A percentile compares a stretch with the other conserved stretches of the same genome.
Evolutionary conservation across 495 filamentous ascomycete species (phyloP).

Genomic region (Penicillium ochrochloron): DNA sequence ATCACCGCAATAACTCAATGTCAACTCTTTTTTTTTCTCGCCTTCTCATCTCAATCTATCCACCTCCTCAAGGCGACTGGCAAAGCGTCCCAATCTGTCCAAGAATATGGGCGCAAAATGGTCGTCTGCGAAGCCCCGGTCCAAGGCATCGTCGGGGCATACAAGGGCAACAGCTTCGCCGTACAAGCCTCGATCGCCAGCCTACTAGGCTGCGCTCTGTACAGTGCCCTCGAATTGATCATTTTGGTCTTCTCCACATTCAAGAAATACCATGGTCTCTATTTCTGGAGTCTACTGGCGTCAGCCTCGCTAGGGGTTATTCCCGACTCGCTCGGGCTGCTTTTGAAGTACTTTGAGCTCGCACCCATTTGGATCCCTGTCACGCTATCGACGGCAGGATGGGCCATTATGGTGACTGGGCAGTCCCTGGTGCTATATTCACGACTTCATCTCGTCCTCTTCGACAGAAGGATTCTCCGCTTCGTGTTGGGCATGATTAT

Average conservation of each 20-base stretch:
- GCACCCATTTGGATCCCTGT: constrained; percentile 36
- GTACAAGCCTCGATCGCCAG: constrained; percentile 24
- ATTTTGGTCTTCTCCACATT: constrained; percentile 49
- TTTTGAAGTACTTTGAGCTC: constrained; percentile 56
- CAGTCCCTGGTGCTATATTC: constrained; percentile 65
- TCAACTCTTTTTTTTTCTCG: background rate
- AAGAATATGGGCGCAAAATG: constrained; percentile 14
- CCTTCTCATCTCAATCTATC: background rate
- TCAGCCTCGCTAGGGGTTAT: constrained; percentile 51
- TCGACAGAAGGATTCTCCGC: constrained; percentile 40
- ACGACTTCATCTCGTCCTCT: constrained; percentile 58
- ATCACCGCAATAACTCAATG: background rate
- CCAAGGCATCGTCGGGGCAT: constrained; percentile 29
- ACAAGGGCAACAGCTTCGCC: constrained; percentile 32
- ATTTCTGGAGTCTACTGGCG: constrained; percentile 35
- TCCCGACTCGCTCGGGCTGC: constrained; percentile 54
- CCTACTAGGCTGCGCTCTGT: constrained; percentile 22
- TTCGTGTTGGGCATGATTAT: constrained; percentile 57
- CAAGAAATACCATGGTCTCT: constrained; percentile 29
- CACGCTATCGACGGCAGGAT: constrained; percentile 49
- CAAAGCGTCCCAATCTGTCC: too few species aligned
- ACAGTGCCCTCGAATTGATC: constrained; percentile 41
- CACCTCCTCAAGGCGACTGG: background rate
- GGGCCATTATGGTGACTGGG: constrained; percentile 60
- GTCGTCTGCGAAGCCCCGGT: constrained; percentile 26